These are phyloP conservation scores for Diospyros lotus DNA, from an alignment of 148 eudicot genomes.

Conservation along the genomic window DNA sequence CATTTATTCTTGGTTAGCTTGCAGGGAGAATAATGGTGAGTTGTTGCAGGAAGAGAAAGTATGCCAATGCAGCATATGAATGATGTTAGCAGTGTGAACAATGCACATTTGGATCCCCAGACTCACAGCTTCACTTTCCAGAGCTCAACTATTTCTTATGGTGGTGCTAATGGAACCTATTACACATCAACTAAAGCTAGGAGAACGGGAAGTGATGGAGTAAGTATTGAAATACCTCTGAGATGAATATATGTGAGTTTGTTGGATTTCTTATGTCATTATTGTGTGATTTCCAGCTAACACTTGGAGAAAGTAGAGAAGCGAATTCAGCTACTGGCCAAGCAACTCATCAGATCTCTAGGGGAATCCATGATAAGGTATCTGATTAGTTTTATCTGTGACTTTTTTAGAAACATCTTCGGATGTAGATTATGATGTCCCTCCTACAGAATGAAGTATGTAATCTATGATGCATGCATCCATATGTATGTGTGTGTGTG, in stretches of 20 bases:
- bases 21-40: conserved; percentile 3
- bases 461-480: too few relatives aligned
- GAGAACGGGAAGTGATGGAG: conserved; percentile 86
- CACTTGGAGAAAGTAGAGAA: conserved; percentile 76
- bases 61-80: conserved; percentile 40
- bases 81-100: conserved; percentile 33
- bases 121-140: conserved; percentile 64
- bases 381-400: background rate
- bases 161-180: conserved; percentile 79
- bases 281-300: conserved; percentile 37
- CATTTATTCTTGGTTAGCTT: background rate
- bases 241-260: conserved; percentile 1
- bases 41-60: conserved; percentile 44
- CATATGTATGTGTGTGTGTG: too few relatives aligned
- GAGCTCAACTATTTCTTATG: conserved; percentile 78
- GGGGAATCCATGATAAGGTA: conserved; percentile 85
- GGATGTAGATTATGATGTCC: background rate
- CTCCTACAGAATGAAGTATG: background rate
- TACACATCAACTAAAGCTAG: conserved; percentile 56
- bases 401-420: background rate
- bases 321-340: conserved; percentile 75
- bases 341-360: conserved; percentile 76
- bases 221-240: conserved; percentile 29
- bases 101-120: conserved; percentile 39
- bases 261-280: conserved; percentile 4